phyloP scores from a whole-genome alignment of 306 rosid species.

The Sesbania bispinosa region DNA sequence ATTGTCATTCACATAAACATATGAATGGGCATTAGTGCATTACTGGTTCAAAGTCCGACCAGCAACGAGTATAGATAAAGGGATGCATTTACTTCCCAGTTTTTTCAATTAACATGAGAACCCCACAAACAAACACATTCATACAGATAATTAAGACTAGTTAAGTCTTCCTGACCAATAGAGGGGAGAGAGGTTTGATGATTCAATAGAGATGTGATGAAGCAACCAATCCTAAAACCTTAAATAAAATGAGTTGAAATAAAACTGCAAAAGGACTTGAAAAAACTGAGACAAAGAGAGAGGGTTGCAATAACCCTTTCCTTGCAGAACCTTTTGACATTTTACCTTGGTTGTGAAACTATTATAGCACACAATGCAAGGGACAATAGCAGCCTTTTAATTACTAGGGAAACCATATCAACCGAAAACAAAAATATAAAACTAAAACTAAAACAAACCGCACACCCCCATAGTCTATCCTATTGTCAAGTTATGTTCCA shows the following conservation, averaged over 20 bases:
- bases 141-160: neutral
- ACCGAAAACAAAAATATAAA: too few species aligned
- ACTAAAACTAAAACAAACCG: too few species aligned
- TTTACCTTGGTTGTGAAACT: conserved; percentile 35
- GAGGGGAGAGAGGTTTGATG: neutral
- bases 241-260: neutral
- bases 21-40: too few species aligned
- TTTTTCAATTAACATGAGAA: neutral
- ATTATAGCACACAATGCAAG: conserved; percentile 30
- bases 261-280: neutral
- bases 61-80: too few species aligned
- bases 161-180: neutral
- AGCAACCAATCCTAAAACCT: neutral
- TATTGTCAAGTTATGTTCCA: too few species aligned
- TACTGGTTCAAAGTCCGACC: too few species aligned
- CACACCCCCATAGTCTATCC: too few species aligned
- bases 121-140: neutral
- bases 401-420: too few species aligned
- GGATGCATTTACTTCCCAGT: neutral
- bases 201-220: neutral
- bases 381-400: too few species aligned
- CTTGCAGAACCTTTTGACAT: conserved; percentile 5
- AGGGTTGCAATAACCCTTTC: neutral
- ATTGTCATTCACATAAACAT: too few species aligned
- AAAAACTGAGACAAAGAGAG: neutral